Percentiles rank a stretch among this genome's conserved stretches.
phyloP scores from a whole-genome alignment of 257 asterid genomes.

The Solanum paucissectum region DNA sequence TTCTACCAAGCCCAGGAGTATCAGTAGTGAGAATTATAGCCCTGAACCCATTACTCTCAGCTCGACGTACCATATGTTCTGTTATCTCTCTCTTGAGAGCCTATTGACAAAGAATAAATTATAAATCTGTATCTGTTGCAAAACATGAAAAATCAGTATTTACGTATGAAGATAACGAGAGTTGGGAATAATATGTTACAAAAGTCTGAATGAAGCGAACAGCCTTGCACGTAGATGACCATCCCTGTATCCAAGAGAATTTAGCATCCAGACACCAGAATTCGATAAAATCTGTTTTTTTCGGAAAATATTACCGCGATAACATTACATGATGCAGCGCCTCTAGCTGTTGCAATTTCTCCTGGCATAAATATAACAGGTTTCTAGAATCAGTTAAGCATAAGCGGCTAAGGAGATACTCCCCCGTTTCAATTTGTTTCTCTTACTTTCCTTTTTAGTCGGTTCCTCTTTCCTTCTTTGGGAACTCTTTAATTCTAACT shows the following conservation, averaged over 20 bases:
- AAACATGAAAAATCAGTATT: neutral
- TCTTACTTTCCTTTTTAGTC: neutral
- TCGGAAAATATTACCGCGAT: slow-evolving; percentile 28
- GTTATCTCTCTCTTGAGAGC: slow-evolving; percentile 39
- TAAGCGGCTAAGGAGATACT: neutral
- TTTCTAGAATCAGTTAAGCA: neutral
- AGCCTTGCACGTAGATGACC: slow-evolving; percentile 39
- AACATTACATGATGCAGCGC: slow-evolving; percentile 36
- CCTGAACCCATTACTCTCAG: slow-evolving; percentile 57
- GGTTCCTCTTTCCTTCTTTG: neutral
- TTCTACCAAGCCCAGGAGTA: slow-evolving; percentile 44
- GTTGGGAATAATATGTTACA: slow-evolving; percentile 12
- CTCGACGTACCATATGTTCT: slow-evolving; percentile 42
- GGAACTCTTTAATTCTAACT: neutral
- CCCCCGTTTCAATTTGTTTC: neutral
- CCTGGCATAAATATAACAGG: slow-evolving; percentile 17
- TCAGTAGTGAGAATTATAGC: slow-evolving; percentile 52
- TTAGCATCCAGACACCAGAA: neutral
- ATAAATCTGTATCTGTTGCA: neutral
- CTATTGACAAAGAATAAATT: neutral
- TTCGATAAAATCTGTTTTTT: neutral
- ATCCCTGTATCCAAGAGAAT: slow-evolving; percentile 13
- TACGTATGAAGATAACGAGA: neutral
- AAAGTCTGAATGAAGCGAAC: slow-evolving; percentile 51
- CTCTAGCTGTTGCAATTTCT: slow-evolving; percentile 59